Base-by-base conservation (phyloP, 2,329 filamentous ascomycete genomes). In the Penicillium sp. region DNA sequence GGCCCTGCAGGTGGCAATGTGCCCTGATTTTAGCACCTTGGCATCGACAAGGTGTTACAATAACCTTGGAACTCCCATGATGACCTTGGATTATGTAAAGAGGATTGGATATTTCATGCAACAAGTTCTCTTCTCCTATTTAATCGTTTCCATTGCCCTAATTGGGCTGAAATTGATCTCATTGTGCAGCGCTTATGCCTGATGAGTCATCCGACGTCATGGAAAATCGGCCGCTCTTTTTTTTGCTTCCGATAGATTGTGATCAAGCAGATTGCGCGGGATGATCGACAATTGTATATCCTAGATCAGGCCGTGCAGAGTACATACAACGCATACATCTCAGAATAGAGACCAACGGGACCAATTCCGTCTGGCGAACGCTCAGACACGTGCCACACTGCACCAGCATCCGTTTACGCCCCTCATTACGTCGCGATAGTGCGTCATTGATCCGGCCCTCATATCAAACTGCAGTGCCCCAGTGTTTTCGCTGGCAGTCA, bases 401-500 rank as follows among this genome's bases (percentile, higher is more conserved):
- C 23, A 42, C 31, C 8, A n/a, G 26, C 23, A 46, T 52, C 29
- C 25, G 23, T 47, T 50, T 31, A n/a, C 54, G 55, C 61, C 64
- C 64, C 62, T 63, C 53, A 54, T 61, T 58, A 50, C 53, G 57
- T 61, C 54, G 50, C 55, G 52, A 35, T 49, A 51, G 54, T 60
- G 58, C 64, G 58, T 64, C 64, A 65, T 67, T 66, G 56, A 57
- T 49, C 37, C 13, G 50, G 25, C 23, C 45, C 31, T 33, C 42
- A 58, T 45, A 62, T 59, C 70, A 74, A 68, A 56, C 61, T 73
- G 71, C 61, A 69, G 59, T 61, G 63, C 31, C 55, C 59, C 61
- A 69, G 67, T 56, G 45, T 66, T 54, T 58, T 67, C 51, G 67
- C 69, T 68, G 70, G 71, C 67, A 64, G 63, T 65, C 69, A 65